Percentiles rank a stretch among this genome's conserved stretches.
Conservation (phyloP, 1,284 basidiomycete species). For the Schizophyllum amplum region DNA sequence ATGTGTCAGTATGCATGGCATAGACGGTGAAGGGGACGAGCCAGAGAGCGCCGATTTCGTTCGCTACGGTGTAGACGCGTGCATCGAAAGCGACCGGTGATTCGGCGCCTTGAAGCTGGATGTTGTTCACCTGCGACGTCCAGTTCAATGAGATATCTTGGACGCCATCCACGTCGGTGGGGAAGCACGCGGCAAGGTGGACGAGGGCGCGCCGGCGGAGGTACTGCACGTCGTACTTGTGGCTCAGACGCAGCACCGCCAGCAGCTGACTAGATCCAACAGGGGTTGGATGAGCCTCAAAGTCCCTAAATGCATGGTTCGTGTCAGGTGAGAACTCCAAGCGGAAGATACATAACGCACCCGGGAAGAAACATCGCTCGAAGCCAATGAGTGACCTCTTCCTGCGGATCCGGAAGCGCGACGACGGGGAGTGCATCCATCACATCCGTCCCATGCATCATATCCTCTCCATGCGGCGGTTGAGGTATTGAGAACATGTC, state of each 20-base stretch:
- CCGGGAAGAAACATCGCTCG: constrained; percentile 14
- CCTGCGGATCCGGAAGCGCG: constrained; percentile 14
- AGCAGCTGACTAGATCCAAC: not conserved
- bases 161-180: not conserved
- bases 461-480: constrained; percentile 8
- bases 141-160: too few relatives aligned
- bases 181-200: constrained; percentile 8
- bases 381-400: constrained; percentile 13
- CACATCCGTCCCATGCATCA: too few relatives aligned
- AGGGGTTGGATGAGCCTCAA: not conserved
- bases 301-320: not conserved
- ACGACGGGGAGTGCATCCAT: constrained; percentile 17
- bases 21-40: not conserved
- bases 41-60: constrained; percentile 1
- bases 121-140: too few relatives aligned
- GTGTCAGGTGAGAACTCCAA: not conserved
- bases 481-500: constrained; percentile 20
- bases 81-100: too few relatives aligned
- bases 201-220: constrained; percentile 9
- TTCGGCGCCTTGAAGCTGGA: too few relatives aligned
- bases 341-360: constrained; percentile 4
- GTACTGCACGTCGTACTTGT: constrained; percentile 12
- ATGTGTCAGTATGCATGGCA: too few relatives aligned
- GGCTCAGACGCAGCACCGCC: constrained; percentile 8
- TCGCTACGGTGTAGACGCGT: not conserved